Evolutionary conservation across 1,139 yeast species (phyloP), one percentile per base, ranked within the genome.

Genomic region (Geotrichum klebahnii): DNA sequence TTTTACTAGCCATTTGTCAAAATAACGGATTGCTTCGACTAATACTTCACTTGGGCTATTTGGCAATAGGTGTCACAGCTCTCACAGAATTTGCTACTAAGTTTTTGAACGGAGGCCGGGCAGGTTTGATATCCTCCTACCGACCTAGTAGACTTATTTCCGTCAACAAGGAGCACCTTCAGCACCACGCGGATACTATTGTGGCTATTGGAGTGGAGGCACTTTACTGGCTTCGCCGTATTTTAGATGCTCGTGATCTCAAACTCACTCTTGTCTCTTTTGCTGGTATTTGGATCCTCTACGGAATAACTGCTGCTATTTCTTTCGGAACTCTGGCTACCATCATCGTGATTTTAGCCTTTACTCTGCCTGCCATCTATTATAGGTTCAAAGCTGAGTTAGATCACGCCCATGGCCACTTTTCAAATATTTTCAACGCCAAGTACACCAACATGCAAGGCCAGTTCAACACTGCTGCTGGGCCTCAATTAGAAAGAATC

Each of bases 291-390:
- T 87, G 78, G 67, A 66, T 83, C 51, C 70, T 81, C 56, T 87
- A 81, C 76, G 78, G 81, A 68, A 71, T 90, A 62, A 85, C 95
- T 58, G 81, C 87, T 37, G 75, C 81, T 78, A 74, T 90, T 66
- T 79, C 96, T 22, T 68, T 90, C 54, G 85, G 84, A 78, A 74
- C 84, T 35, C 71, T 90, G 61, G 63, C 80, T 38, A 71, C 84
- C 58, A 63, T 78, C 46, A 68, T 79, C 41, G 79, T 84, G 51
- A 69, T 87, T 48, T 67, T 75, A 32, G 77, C 85, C 19, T 92
- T 92, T 76, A 72, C 94, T 44, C 71, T 79, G 46, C 97, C 98
- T 54, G 79, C 79, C 31, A 63, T 85, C 57, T 92, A 90, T 74
- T 71, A 77, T 59, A 77, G 76, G 59, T 82, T 86, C 78, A 82